phyloP scores from a whole-genome alignment of 208 protist species.

The Trypanosoma melophagium region DNA sequence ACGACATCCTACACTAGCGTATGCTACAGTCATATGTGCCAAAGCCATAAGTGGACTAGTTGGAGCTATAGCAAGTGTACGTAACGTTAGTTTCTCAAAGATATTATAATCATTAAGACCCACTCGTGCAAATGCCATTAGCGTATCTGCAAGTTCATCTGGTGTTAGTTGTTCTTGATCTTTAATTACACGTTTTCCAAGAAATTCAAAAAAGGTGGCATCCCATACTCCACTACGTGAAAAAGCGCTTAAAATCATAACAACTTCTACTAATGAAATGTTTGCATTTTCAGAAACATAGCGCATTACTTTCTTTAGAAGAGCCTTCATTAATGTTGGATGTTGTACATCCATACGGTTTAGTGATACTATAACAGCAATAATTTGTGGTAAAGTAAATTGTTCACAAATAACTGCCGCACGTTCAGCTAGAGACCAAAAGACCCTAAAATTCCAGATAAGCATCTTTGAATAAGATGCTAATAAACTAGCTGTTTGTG shows the following conservation, averaged over 20 bases:
- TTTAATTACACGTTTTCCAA: conserved; percentile 19
- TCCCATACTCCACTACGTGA: conserved; percentile 30
- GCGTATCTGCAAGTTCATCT: conserved; percentile 58
- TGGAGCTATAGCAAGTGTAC: conserved; percentile 53
- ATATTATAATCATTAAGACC: conserved; percentile 26
- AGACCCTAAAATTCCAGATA: conserved; percentile 70
- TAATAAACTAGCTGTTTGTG: conserved; percentile 42
- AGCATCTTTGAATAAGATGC: conserved; percentile 75
- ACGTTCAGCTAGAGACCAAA: conserved; percentile 58
- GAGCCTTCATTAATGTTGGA: conserved; percentile 21
- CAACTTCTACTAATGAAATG: conserved; percentile 11
- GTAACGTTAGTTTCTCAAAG: conserved; percentile 47
- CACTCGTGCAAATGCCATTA: conserved; percentile 63
- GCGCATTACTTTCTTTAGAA: conserved; percentile 25
- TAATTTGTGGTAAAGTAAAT: conserved; percentile 40
- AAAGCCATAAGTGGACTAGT: conserved; percentile 46
- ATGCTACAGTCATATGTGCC: conserved; percentile 56
- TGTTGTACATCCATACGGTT: conserved; percentile 71
- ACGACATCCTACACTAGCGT: conserved; percentile 34
- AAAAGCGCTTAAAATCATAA: conserved; percentile 34
- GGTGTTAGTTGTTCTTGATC: conserved; percentile 28
- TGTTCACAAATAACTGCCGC: conserved; percentile 24
- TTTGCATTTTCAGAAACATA: background rate
- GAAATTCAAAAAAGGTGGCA: conserved; percentile 23
- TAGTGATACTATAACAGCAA: conserved; percentile 60